Conservation (phyloP, 257 asterid species). For the Voacanga thouarsii region DNA sequence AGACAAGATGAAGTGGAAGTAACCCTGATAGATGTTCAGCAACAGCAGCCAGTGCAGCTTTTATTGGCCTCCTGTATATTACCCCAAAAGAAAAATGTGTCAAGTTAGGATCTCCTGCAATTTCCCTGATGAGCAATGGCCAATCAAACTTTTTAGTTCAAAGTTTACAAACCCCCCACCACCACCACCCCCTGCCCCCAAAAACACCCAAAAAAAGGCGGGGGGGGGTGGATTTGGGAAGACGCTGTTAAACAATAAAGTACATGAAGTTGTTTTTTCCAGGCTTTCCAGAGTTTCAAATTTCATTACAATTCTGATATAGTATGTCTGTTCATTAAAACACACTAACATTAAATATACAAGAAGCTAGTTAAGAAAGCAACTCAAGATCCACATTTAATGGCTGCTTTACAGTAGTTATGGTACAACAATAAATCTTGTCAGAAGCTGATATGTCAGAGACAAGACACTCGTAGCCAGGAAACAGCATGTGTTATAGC, state of each 20-base stretch:
- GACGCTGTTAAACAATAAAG: not conserved
- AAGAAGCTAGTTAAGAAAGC: not conserved
- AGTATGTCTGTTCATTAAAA: not conserved
- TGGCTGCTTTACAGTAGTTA: not conserved
- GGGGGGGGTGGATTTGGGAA: no score
- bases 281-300: not conserved
- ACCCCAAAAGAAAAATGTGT: slow-evolving; percentile 9
- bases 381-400: not conserved
- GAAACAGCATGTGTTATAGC: not conserved
- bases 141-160: no score
- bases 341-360: not conserved
- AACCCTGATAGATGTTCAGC: slow-evolving; percentile 93
- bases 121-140: not conserved
- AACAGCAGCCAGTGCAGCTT: slow-evolving; percentile 95
- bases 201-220: not conserved
- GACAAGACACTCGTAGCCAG: not conserved
- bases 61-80: slow-evolving; percentile 76
- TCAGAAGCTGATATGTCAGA: not conserved
- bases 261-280: not conserved
- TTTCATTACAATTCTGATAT: not conserved
- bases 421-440: not conserved
- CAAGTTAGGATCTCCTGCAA: slow-evolving; percentile 1
- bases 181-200: not conserved
- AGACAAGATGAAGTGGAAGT: slow-evolving; percentile 96
- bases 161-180: no score